Conservation (phyloP, 345 rosid genomes). For the Eucalyptus brandiana region DNA sequence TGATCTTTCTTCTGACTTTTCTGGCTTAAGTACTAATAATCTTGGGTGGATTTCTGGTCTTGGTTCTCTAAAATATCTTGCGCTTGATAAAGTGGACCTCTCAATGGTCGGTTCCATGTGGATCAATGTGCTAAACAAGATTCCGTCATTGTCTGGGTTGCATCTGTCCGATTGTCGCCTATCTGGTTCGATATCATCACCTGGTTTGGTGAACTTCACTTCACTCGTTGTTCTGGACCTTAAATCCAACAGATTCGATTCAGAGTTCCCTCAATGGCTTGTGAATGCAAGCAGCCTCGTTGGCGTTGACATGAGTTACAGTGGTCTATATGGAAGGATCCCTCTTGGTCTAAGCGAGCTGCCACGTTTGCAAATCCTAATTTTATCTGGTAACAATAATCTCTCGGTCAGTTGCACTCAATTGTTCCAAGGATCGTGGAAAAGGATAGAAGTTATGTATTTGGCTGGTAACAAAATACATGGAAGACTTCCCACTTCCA, state of each 20-base stretch:
- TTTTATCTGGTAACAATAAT: conserved; percentile 11
- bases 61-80: conserved; percentile 15
- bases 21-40: not conserved
- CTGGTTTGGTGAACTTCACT: conserved; percentile 11
- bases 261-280: conserved; percentile 20
- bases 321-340: conserved; percentile 16
- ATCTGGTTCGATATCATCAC: not conserved
- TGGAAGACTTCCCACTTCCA: conserved; percentile 24
- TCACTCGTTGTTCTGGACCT: conserved; percentile 18
- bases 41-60: conserved; percentile 26
- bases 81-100: conserved; percentile 8
- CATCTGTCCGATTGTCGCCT: conserved; percentile 11
- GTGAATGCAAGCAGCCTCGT: conserved; percentile 16
- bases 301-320: not conserved
- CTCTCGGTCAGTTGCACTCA: conserved; percentile 29
- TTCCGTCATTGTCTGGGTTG: conserved; percentile 16
- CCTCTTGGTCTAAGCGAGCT: conserved; percentile 22
- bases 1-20: conserved; percentile 7
- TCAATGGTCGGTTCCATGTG: conserved; percentile 1
- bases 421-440: conserved; percentile 21
- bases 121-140: not conserved
- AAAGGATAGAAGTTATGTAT: conserved; percentile 10
- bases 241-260: conserved; percentile 3
- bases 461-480: conserved; percentile 15
- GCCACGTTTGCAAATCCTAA: conserved; percentile 10